phyloP scores from a whole-genome alignment of 345 rosid genomes.

The Leavenworthia alabamica region DNA sequence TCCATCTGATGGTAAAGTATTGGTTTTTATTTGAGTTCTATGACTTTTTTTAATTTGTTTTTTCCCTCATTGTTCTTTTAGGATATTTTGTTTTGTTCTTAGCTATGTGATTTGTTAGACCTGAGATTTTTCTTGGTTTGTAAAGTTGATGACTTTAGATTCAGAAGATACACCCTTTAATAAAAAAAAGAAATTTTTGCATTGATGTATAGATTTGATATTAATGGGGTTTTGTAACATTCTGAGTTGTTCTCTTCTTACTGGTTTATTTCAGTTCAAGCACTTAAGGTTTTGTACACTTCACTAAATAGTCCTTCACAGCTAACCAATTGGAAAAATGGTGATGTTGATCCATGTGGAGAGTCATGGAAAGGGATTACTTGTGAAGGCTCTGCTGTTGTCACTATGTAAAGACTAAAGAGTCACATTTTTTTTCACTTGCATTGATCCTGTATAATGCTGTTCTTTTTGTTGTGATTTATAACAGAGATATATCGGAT shows the following conservation, averaged over 20 bases:
- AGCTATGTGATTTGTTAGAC: conserved; percentile 1
- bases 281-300: conserved; percentile 72
- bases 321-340: conserved; percentile 79
- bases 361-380: conserved; percentile 94
- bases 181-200: background rate
- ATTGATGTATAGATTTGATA: conserved; percentile 14
- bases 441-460: too few species aligned
- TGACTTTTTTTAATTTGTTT: too few species aligned
- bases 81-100: too few species aligned
- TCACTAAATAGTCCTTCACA: conserved; percentile 75
- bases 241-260: conserved; percentile 3
- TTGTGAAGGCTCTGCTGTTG: conserved; percentile 84
- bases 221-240: conserved; percentile 1
- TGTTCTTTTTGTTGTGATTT: conserved; percentile 13
- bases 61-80: conserved; percentile 2
- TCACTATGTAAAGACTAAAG: conserved; percentile 82
- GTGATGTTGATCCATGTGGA: conserved; percentile 86
- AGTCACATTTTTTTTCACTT: background rate
- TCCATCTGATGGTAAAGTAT: conserved; percentile 42
- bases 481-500: conserved; percentile 66
- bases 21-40: too few species aligned
- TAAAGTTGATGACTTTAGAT: conserved; percentile 15
- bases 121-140: background rate
- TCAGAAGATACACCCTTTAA: conserved; percentile 8
- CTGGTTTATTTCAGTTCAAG: conserved; percentile 56